Evolutionary conservation across 257 asterid species (phyloP).

Genomic region (Gentiana macrophylla): DNA sequence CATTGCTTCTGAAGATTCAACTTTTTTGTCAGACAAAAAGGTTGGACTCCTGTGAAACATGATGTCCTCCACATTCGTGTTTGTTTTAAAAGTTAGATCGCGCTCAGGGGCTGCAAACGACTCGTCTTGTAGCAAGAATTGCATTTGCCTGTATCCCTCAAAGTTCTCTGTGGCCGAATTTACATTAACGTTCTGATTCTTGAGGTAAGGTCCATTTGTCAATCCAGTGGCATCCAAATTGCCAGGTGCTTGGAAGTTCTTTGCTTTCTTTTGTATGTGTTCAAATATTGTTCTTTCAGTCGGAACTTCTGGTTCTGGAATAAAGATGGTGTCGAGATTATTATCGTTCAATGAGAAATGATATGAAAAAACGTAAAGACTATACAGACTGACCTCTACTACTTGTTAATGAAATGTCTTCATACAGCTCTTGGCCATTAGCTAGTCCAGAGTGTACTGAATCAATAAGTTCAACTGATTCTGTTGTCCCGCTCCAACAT

Average conservation of each 20-base stretch:
- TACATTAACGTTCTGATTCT: slow-evolving; percentile 5
- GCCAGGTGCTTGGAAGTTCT: slow-evolving; percentile 22
- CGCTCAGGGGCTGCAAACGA: slow-evolving; percentile 11
- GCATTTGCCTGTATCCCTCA: slow-evolving; percentile 7
- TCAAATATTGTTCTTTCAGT: slow-evolving; percentile 25
- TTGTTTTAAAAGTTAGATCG: slow-evolving; percentile 6
- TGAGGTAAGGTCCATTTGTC: slow-evolving; percentile 12
- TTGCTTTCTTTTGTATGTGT: slow-evolving; percentile 26
- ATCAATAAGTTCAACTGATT: slow-evolving; percentile 18
- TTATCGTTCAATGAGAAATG: slow-evolving; percentile 3
- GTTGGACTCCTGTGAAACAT: slow-evolving; percentile 7
- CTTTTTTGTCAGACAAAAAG: slow-evolving; percentile 6
- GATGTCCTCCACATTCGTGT: slow-evolving; percentile 6
- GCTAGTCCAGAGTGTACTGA: slow-evolving; percentile 16
- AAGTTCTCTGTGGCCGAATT: slow-evolving; percentile 8
- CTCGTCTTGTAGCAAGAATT: slow-evolving; percentile 1
- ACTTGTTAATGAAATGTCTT: slow-evolving; percentile 14
- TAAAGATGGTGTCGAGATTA: slow-evolving; percentile 12
- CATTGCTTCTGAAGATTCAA: slow-evolving; percentile 8
- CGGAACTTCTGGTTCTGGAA: slow-evolving; percentile 16
- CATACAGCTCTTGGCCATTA: slow-evolving; percentile 15
- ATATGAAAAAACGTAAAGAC: not conserved
- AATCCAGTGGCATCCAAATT: slow-evolving; percentile 14
- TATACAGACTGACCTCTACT: slow-evolving; percentile 33
- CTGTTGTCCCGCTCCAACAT: slow-evolving; percentile 13